Percentiles rank a stretch among this genome's conserved stretches.
phyloP scores from a whole-genome alignment of 768 basidiomycete species.

The Tephrocybe sp. region DNA sequence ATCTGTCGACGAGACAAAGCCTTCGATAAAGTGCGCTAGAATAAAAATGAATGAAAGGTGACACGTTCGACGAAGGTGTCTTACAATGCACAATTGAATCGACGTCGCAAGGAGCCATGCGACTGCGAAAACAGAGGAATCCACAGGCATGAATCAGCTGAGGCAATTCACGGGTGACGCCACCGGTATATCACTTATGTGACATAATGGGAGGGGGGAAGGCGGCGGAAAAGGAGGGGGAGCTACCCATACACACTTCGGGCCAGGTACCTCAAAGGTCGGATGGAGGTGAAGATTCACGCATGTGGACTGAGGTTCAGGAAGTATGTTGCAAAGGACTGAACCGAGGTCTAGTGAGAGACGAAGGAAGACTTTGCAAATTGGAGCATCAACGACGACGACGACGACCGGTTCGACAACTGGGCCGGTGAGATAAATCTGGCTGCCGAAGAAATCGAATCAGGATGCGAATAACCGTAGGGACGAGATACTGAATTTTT shows the following conservation, averaged over 20 bases:
- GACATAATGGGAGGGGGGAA: neutral
- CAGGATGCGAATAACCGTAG: neutral
- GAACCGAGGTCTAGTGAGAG: constrained; percentile 2
- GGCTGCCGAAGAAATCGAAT: neutral
- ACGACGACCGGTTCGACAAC: neutral
- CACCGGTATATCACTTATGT: neutral
- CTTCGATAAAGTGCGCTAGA: no score
- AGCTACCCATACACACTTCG: neutral
- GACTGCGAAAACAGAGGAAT: no score
- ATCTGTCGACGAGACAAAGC: no score
- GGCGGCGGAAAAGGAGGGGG: neutral
- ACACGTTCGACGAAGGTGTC: no score
- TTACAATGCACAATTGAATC: no score
- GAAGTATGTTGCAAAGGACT: constrained; percentile 1
- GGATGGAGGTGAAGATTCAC: constrained; percentile 5
- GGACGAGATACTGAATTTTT: neutral
- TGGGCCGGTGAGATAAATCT: neutral
- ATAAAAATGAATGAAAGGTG: no score
- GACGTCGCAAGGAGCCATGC: no score
- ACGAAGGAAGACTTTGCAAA: constrained; percentile 1
- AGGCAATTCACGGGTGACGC: no score
- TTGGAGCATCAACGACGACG: neutral
- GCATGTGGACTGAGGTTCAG: constrained; percentile 3
- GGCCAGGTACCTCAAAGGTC: constrained; percentile 9
- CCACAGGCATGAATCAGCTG: no score